A percentile compares a stretch with the other conserved stretches of the same genome.
phyloP scores from a whole-genome alignment of 345 rosid genomes.

The Balakata baccata region DNA sequence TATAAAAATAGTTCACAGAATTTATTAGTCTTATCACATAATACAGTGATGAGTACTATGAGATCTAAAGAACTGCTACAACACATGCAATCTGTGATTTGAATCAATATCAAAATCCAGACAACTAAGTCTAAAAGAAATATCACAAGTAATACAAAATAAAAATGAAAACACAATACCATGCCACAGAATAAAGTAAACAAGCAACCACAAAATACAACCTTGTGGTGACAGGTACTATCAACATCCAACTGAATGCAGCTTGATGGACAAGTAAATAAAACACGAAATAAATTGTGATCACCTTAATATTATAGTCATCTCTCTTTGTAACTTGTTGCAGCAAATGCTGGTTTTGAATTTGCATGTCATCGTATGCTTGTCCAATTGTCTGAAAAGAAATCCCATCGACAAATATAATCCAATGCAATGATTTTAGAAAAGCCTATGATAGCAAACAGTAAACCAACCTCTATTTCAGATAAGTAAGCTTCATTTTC shows the following conservation, averaged over 20 bases:
- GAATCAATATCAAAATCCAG: neutral
- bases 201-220: neutral
- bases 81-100: neutral
- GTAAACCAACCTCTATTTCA: no score
- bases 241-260: neutral
- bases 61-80: neutral
- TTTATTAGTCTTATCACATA: neutral
- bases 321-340: no score
- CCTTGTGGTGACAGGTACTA: neutral
- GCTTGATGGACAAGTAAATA: neutral
- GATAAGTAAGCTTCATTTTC: no score
- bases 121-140: neutral
- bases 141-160: no score
- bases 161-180: neutral
- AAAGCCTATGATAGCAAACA: no score
- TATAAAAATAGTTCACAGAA: neutral
- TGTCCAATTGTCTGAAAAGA: no score
- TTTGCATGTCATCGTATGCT: no score
- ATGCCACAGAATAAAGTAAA: neutral
- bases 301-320: slow-evolving; percentile 51
- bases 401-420: no score
- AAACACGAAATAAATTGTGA: neutral
- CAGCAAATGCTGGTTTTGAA: no score
- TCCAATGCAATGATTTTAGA: no score
- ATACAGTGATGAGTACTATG: neutral